These are phyloP conservation scores for Populus ilicifolia DNA, from an alignment of 345 rosid species.

Conservation along the genomic window DNA sequence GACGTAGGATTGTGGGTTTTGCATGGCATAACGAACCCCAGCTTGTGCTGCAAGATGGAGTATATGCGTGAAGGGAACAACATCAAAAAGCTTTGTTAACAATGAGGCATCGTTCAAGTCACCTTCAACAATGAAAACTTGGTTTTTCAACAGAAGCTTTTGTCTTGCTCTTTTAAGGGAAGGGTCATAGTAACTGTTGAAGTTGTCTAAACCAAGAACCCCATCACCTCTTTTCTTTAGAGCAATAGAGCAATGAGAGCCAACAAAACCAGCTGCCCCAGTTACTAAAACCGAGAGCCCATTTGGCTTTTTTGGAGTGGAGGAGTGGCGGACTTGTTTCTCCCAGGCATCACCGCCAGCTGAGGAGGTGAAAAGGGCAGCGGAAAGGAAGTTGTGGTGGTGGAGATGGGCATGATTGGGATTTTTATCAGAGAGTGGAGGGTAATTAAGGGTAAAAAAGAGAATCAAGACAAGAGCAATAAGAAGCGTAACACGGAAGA, in stretches of 20 bases:
- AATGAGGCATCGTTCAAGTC: slow-evolving; percentile 20
- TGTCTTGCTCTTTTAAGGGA: slow-evolving; percentile 16
- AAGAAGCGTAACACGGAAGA: slow-evolving; percentile 76
- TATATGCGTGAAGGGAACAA: slow-evolving; percentile 23
- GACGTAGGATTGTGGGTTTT: slow-evolving; percentile 25
- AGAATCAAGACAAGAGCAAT: slow-evolving; percentile 72
- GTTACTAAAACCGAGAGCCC: slow-evolving; percentile 20
- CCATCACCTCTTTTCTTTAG: slow-evolving; percentile 28
- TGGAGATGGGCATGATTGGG: slow-evolving; percentile 30
- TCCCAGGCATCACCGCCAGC: slow-evolving; percentile 23
- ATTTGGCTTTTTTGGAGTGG: slow-evolving; percentile 19
- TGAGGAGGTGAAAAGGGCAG: slow-evolving; percentile 9
- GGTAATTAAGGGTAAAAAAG: slow-evolving; percentile 71
- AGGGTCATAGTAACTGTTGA: slow-evolving; percentile 24
- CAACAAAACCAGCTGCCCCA: slow-evolving; percentile 24
- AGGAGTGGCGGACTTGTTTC: slow-evolving; percentile 24
- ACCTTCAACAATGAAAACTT: slow-evolving; percentile 22
- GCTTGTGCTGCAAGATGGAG: slow-evolving; percentile 29
- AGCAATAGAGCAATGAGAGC: slow-evolving; percentile 26
- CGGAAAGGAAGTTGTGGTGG: slow-evolving; percentile 29
- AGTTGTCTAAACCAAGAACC: slow-evolving; percentile 24
- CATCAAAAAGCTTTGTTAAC: slow-evolving; percentile 17
- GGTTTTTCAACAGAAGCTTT: slow-evolving; percentile 9
- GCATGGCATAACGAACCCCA: slow-evolving; percentile 28
- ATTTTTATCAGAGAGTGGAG: slow-evolving; percentile 55